These are phyloP conservation scores for Populus pruinosa DNA, from an alignment of 345 rosid genomes.

Conservation along the genomic window DNA sequence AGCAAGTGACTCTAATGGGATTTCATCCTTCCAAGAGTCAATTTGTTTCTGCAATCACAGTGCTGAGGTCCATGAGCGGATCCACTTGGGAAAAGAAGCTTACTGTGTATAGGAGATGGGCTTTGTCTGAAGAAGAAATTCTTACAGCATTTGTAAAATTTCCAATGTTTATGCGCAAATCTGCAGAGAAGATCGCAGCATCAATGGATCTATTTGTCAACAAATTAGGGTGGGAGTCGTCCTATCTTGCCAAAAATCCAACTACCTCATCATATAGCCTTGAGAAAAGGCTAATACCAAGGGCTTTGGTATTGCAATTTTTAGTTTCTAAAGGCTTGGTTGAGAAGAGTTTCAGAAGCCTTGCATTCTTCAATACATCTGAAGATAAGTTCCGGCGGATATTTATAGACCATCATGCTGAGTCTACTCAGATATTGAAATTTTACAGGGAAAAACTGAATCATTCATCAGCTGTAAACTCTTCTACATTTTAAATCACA, in stretches of 20 bases:
- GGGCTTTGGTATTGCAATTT: slow-evolving; percentile 22
- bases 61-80: background rate
- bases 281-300: slow-evolving; percentile 32
- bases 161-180: slow-evolving; percentile 19
- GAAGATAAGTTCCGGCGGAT: slow-evolving; percentile 6
- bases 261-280: slow-evolving; percentile 12
- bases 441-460: background rate
- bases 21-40: slow-evolving; percentile 37
- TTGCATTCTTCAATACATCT: background rate
- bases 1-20: slow-evolving; percentile 42
- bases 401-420: background rate
- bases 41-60: slow-evolving; percentile 40
- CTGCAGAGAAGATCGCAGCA: slow-evolving; percentile 23
- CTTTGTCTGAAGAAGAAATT: slow-evolving; percentile 26
- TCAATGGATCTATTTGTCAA: slow-evolving; percentile 26
- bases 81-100: slow-evolving; percentile 22
- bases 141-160: slow-evolving; percentile 15
- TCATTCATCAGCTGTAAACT: background rate
- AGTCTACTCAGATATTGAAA: background rate
- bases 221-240: slow-evolving; percentile 20
- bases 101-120: slow-evolving; percentile 24
- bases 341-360: background rate
- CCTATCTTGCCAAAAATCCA: slow-evolving; percentile 6
- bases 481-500: background rate
- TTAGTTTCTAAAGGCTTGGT: slow-evolving; percentile 26